Conservation (phyloP, 2,329 filamentous ascomycete species). For the Raffaelea arxii region DNA sequence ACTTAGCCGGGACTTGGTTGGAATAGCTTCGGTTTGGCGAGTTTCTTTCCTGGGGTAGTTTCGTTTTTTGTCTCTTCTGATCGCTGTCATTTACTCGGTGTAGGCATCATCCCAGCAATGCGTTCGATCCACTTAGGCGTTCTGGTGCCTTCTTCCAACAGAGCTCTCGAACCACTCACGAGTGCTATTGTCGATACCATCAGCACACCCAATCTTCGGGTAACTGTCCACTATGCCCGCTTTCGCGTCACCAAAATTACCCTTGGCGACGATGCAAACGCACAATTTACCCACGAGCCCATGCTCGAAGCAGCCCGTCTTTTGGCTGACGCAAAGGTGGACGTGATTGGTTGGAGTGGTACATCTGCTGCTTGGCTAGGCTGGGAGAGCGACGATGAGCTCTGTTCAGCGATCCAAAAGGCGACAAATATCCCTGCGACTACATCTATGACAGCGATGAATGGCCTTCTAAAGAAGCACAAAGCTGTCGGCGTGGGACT, state of each 20-base stretch:
- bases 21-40: too few relatives aligned
- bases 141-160: constrained; percentile 33
- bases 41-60: too few relatives aligned
- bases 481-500: constrained; percentile 21
- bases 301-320: constrained; percentile 24
- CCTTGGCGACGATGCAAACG: constrained; percentile 18
- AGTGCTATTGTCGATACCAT: constrained; percentile 23
- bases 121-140: constrained; percentile 26
- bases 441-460: constrained; percentile 30
- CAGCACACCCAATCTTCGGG: too few relatives aligned
- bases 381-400: constrained; percentile 27
- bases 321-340: constrained; percentile 25
- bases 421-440: constrained; percentile 27
- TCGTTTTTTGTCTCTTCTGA: too few relatives aligned
- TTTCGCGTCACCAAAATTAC: constrained; percentile 29
- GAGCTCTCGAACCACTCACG: constrained; percentile 31
- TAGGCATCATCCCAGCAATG: too few relatives aligned
- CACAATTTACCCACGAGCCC: constrained; percentile 19
- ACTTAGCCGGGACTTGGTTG: too few relatives aligned
- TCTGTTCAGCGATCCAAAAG: constrained; percentile 26
- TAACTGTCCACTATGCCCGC: constrained; percentile 32
- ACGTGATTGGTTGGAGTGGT: constrained; percentile 28
- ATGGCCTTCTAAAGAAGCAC: constrained; percentile 8
- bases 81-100: too few relatives aligned
- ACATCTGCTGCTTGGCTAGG: constrained; percentile 28